Evolutionary conservation across 164 flowering plant species (phyloP).

Genomic region (Malania oleifera): DNA sequence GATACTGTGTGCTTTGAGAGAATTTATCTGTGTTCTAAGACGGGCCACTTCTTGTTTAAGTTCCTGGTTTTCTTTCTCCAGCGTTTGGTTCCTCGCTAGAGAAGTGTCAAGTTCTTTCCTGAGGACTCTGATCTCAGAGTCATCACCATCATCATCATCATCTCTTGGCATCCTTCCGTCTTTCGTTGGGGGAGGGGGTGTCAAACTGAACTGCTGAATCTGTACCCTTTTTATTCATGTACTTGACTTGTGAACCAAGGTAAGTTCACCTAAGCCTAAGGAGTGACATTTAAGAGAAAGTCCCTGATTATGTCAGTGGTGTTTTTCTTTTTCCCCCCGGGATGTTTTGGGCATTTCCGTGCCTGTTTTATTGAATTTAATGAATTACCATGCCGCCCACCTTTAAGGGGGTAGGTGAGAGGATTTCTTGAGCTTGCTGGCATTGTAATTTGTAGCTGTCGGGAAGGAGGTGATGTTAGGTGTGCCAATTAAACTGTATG

Average conservation of each 20-base stretch:
- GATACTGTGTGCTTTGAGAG: slow-evolving; percentile 41
- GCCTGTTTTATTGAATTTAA: background rate
- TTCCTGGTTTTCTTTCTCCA: slow-evolving; percentile 62
- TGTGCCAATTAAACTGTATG: slow-evolving; percentile 21
- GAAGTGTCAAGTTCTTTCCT: slow-evolving; percentile 41
- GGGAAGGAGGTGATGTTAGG: slow-evolving; percentile 18
- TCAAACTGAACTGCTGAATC: slow-evolving; percentile 6
- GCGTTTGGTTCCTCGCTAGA: slow-evolving; percentile 24
- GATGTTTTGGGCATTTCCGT: slow-evolving; percentile 9
- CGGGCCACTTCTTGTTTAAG: slow-evolving; percentile 49
- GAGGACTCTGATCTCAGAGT: slow-evolving; percentile 25
- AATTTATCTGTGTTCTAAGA: slow-evolving; percentile 36
- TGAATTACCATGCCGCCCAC: slow-evolving; percentile 1
- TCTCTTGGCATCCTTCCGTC: slow-evolving; percentile 28
- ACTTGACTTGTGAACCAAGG: slow-evolving; percentile 23
- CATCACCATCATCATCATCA: slow-evolving; percentile 25
- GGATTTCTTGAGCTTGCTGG: slow-evolving; percentile 13
- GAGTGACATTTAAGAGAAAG: slow-evolving; percentile 3
- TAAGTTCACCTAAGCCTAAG: slow-evolving; percentile 18
- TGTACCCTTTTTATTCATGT: slow-evolving; percentile 7
- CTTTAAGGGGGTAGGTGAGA: background rate
- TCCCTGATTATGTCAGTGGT: slow-evolving; percentile 5
- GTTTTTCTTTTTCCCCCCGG: slow-evolving; percentile 3
- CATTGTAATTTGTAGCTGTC: slow-evolving; percentile 16
- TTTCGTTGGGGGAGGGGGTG: slow-evolving; percentile 1